phyloP scores from a whole-genome alignment of 371 early-diverging fungal genomes.

The Lichtheimia ornata region DNA sequence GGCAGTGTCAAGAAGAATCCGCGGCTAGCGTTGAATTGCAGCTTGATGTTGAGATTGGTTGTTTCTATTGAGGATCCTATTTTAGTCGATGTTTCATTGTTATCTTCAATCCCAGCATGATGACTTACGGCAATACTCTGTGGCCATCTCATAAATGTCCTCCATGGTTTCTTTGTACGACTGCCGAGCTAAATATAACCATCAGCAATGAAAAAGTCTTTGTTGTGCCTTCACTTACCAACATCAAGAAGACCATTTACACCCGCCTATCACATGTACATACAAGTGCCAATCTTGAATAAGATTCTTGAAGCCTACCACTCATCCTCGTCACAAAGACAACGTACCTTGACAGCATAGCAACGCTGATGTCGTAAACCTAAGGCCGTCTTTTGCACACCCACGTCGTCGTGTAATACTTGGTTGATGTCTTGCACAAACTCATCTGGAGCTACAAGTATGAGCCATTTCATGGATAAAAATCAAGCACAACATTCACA shows the following conservation, averaged over 20 bases:
- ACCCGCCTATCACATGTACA: slow-evolving; percentile 52
- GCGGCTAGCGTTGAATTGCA: slow-evolving; percentile 57
- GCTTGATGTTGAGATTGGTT: slow-evolving; percentile 45
- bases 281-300: neutral
- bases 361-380: slow-evolving; percentile 86
- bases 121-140: slow-evolving; percentile 56
- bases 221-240: slow-evolving; percentile 46
- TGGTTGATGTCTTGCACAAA: too few species aligned
- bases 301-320: too few species aligned
- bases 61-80: too few species aligned
- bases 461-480: too few species aligned
- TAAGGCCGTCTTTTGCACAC: slow-evolving; percentile 68
- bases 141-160: slow-evolving; percentile 78
- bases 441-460: too few species aligned
- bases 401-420: slow-evolving; percentile 65
- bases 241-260: slow-evolving; percentile 90
- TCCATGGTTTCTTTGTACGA: slow-evolving; percentile 84
- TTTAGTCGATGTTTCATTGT: too few species aligned
- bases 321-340: too few species aligned
- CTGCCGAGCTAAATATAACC: slow-evolving; percentile 60
- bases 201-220: neutral
- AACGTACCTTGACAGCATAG: slow-evolving; percentile 71
- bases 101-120: too few species aligned
- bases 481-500: neutral
- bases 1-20: slow-evolving; percentile 68